These are phyloP conservation scores for Metschnikowia henanensis DNA, from an alignment of 805 yeast genomes.

Conservation along the genomic window DNA sequence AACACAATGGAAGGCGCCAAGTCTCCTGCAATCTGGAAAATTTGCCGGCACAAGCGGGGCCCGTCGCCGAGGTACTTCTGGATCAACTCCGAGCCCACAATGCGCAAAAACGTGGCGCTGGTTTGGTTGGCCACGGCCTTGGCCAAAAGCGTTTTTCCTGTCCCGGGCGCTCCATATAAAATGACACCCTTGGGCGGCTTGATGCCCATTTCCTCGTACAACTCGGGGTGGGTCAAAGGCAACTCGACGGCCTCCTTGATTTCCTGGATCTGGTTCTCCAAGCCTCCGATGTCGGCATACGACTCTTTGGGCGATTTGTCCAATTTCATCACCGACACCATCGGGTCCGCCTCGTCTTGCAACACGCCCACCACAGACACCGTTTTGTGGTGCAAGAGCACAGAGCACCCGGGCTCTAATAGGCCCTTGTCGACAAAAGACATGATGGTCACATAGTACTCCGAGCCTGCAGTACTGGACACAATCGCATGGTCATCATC, in stretches of 20 bases:
- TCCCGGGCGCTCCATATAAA: conserved; percentile 96
- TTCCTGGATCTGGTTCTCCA: conserved; percentile 94
- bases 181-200: conserved; percentile 98
- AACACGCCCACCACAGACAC: conserved; percentile 97
- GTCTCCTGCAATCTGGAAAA: conserved; percentile 95
- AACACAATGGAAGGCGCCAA: conserved; percentile 98
- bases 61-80: conserved; percentile 98
- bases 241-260: conserved; percentile 96
- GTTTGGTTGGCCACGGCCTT: conserved; percentile 99
- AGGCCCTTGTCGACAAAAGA: conserved; percentile 96
- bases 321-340: conserved; percentile 96
- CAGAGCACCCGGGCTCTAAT: conserved; percentile 96
- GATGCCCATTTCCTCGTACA: conserved; percentile 98
- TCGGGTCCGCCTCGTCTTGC: conserved; percentile 97
- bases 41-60: conserved; percentile 89
- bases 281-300: conserved; percentile 96
- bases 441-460: conserved; percentile 92
- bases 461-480: conserved; percentile 94
- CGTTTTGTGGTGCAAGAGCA: conserved; percentile 90
- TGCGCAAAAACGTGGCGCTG: conserved; percentile 91
- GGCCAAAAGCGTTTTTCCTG: conserved; percentile 93
- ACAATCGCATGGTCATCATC: conserved; percentile 99
- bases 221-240: conserved; percentile 94
- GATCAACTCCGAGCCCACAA: conserved; percentile 95
- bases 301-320: conserved; percentile 98